Conservation (phyloP, 1,139 yeast genomes). For the Debaryomyces singareniensis region DNA sequence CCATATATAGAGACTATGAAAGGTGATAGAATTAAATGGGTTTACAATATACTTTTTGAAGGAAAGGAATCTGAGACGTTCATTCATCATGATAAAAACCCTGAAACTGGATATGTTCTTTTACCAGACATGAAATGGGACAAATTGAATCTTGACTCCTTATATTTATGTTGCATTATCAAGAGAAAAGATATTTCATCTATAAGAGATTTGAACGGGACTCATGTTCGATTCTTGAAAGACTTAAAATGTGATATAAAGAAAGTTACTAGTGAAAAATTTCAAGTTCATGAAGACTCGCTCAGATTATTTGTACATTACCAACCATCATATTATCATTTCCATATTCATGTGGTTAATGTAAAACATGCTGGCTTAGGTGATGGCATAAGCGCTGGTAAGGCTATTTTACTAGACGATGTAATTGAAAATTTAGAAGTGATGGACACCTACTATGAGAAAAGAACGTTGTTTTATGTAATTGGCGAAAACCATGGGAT, state of each 20-base stretch:
- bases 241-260: constrained; percentile 39
- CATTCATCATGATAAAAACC: constrained; percentile 54
- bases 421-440: constrained; percentile 63
- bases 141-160: constrained; percentile 55
- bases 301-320: constrained; percentile 78
- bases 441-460: constrained; percentile 40
- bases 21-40: constrained; percentile 85
- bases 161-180: constrained; percentile 77
- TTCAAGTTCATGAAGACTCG: constrained; percentile 35
- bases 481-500: constrained; percentile 76
- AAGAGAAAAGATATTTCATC: constrained; percentile 66
- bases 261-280: constrained; percentile 40
- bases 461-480: constrained; percentile 44
- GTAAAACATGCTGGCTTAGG: constrained; percentile 68
- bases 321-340: constrained; percentile 94
- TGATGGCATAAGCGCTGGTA: constrained; percentile 67
- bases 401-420: constrained; percentile 77
- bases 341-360: constrained; percentile 89
- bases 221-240: constrained; percentile 54
- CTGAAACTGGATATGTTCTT: constrained; percentile 49
- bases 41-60: constrained; percentile 69
- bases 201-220: constrained; percentile 62
- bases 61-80: constrained; percentile 85
- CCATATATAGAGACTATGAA: constrained; percentile 77
- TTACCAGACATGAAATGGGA: constrained; percentile 95